A percentile compares a stretch with the other conserved stretches of the same genome.
Evolutionary conservation across 495 filamentous ascomycete genomes (phyloP).

Genomic region (Pseudoneurospora amorphoporcata): DNA sequence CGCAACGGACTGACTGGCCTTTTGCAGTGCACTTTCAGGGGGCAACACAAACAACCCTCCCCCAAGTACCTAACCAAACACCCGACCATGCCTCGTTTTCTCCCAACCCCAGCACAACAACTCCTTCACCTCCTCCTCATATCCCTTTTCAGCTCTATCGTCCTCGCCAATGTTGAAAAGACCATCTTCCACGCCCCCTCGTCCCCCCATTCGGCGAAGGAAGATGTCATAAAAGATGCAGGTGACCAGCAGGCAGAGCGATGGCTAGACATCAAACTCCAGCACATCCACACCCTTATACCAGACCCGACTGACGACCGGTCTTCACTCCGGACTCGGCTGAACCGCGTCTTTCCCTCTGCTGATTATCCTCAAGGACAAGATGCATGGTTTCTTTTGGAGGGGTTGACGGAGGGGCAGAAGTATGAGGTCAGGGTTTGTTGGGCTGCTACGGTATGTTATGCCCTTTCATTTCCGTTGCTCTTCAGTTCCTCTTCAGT

Average conservation of each 20-base stretch:
- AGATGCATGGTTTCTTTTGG: constrained; percentile 75
- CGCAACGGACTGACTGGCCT: no score
- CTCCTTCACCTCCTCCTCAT: constrained; percentile 1
- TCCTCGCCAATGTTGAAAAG: constrained; percentile 75
- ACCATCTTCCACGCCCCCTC: constrained; percentile 71
- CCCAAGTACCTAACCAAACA: not conserved
- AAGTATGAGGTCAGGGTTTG: constrained; percentile 90
- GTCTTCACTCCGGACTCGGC: constrained; percentile 45
- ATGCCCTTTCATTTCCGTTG: not conserved
- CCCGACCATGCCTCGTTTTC: not conserved
- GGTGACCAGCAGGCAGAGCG: not conserved
- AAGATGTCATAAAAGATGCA: not conserved
- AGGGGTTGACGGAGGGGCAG: constrained; percentile 57
- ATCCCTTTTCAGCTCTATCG: not conserved
- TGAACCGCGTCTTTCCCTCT: constrained; percentile 59
- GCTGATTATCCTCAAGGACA: constrained; percentile 42
- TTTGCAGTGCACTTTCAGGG: not conserved
- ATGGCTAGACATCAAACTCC: not conserved
- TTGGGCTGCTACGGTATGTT: constrained; percentile 82
- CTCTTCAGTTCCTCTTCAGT: not conserved
- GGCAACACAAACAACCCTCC: not conserved
- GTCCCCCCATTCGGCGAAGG: constrained; percentile 28
- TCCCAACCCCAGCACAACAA: not conserved
- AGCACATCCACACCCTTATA: constrained; percentile 50
- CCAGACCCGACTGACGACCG: constrained; percentile 30